These are phyloP conservation scores for Hibiscus trionum DNA, from an alignment of 345 rosid genomes.

Conservation along the genomic window DNA sequence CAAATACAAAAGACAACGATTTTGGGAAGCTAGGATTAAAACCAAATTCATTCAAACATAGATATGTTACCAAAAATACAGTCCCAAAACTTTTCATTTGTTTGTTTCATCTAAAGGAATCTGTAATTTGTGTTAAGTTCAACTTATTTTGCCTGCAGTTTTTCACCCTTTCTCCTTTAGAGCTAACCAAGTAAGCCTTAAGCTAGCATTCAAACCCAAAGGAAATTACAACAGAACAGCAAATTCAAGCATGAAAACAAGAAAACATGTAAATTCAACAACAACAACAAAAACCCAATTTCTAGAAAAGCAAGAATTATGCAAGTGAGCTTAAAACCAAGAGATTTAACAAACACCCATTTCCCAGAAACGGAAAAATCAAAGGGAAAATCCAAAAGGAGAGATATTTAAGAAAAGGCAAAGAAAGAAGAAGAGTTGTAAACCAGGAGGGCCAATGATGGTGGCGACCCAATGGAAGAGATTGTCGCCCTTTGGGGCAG, in stretches of 20 bases:
- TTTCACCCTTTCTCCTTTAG: not conserved
- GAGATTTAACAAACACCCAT: not conserved
- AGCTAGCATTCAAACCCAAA: not conserved
- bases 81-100: not conserved
- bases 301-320: not conserved
- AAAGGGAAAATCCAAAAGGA: not conserved
- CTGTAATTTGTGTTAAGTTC: not conserved
- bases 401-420: not conserved
- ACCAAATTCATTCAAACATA: not conserved
- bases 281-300: not conserved
- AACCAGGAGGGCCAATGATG: conserved; percentile 72
- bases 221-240: not conserved
- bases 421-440: not conserved
- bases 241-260: not conserved
- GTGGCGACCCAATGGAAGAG: conserved; percentile 92
- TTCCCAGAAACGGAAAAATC: not conserved
- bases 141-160: not conserved
- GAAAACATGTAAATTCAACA: not conserved
- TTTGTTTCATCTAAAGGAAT: not conserved
- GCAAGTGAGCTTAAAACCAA: not conserved
- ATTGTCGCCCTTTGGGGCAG: conserved; percentile 90
- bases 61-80: not conserved
- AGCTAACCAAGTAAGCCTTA: not conserved
- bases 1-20: not conserved
- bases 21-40: not conserved